Percentiles rank a stretch among this genome's conserved stretches.
phyloP scores from a whole-genome alignment of 805 yeast species.

The Saccharomyces jurei region DNA sequence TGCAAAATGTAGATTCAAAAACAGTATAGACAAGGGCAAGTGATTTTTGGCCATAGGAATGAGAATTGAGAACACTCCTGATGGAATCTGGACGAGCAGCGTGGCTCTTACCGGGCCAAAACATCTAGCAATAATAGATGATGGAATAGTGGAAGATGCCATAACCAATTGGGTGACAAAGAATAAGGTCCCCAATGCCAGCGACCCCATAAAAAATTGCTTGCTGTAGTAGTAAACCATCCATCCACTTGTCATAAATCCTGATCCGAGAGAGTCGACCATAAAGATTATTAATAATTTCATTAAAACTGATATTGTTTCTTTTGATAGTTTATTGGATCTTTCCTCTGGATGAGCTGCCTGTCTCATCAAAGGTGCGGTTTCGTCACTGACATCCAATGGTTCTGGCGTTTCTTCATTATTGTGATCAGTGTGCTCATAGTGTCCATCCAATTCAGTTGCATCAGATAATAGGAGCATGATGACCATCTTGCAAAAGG shows the following conservation, averaged over 20 bases:
- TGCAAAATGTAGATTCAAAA: conserved; percentile 49
- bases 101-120: conserved; percentile 79
- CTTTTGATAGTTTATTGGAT: conserved; percentile 28
- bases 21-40: conserved; percentile 38
- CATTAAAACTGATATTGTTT: conserved; percentile 37
- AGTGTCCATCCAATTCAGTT: conserved; percentile 40
- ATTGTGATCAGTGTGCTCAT: conserved; percentile 8
- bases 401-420: conserved; percentile 12
- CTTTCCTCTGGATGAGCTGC: conserved; percentile 3
- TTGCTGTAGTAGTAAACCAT: conserved; percentile 69
- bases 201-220: conserved; percentile 45
- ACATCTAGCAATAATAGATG: conserved; percentile 56
- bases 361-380: conserved; percentile 19
- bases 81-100: conserved; percentile 66
- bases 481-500: conserved; percentile 42
- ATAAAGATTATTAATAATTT: conserved; percentile 56
- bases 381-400: conserved; percentile 17
- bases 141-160: conserved; percentile 66
- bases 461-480: conserved; percentile 44
- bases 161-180: conserved; percentile 55
- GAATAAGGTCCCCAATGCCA: conserved; percentile 58
- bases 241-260: conserved; percentile 88
- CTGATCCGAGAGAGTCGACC: conserved; percentile 81
- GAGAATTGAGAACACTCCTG: conserved; percentile 52
- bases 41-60: conserved; percentile 40